A percentile compares a stretch with the other conserved stretches of the same genome.
phyloP scores from a whole-genome alignment of 345 rosid genomes.

The Eucalyptus globulus region DNA sequence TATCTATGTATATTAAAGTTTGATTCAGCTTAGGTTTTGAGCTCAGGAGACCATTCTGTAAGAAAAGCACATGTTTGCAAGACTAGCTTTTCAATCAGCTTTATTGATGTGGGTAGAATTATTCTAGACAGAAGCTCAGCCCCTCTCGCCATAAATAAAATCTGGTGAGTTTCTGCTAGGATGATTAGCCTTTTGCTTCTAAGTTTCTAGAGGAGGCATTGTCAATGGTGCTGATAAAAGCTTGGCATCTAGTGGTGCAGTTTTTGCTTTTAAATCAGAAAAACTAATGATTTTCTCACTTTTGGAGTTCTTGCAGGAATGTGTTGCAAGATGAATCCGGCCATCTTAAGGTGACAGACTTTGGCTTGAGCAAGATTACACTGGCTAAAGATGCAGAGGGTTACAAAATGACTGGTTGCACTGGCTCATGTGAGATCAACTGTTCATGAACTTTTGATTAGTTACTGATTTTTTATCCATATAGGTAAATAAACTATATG shows the following conservation, averaged over 20 bases:
- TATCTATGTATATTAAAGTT: background rate
- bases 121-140: background rate
- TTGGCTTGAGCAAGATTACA: constrained; percentile 56
- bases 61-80: background rate
- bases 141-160: background rate
- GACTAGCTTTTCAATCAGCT: background rate
- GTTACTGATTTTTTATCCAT: background rate
- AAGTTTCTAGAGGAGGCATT: background rate
- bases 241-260: background rate
- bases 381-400: constrained; percentile 39
- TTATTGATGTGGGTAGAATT: background rate
- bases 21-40: background rate
- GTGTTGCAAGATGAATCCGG: constrained; percentile 52
- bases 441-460: background rate
- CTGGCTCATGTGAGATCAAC: constrained; percentile 38
- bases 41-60: background rate
- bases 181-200: background rate
- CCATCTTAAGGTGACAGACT: constrained; percentile 59
- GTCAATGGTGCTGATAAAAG: background rate
- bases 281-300: background rate
- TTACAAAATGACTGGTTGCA: constrained; percentile 54
- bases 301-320: constrained; percentile 14
- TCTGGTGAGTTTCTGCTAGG: background rate
- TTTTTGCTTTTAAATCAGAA: background rate
- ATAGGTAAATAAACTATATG: background rate